Evolutionary conservation across 2,329 filamentous ascomycete species (phyloP), one percentile per base, ranked within the genome.

Genomic region (Epicoccum sorghinum): DNA sequence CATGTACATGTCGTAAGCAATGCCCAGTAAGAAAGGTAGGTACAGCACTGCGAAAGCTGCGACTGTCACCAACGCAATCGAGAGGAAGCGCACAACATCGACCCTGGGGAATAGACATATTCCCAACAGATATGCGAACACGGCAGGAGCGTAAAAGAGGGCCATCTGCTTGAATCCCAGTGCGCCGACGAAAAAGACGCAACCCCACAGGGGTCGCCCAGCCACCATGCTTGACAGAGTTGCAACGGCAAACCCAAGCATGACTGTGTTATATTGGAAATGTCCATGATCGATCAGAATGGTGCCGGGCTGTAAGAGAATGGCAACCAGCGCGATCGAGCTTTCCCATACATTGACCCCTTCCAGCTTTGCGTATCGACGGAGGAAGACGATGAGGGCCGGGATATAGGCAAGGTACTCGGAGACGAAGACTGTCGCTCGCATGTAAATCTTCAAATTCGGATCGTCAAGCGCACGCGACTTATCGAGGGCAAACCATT

Each of bases 81-180:
- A 84, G 4, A 95, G 61, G 23, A 98, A 84, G 3, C 91, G 86
- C 0, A 82, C 72, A 2, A 87, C 65, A 51, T 89, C 87, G 66
- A 93, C 76, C 9, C 81, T 80, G 0, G 93, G 93, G 59, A 87
- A 88, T n/a, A 96, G 66, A 70, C 93, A 97, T 68, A 88, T 86
- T 7, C 93, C 95, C 0, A 98, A 80, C 2, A 99, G 86, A 69
- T 93, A 99, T 29, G 91, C 89, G 73, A 98, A 98, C 52, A 98
- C 88, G 18, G 89, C 88, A 12, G 96, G 93, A 3, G 96, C 92
- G 75, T 97, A 99, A 78, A 98, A 99, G 13, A 99, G 82, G 1
- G 93, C 93, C 96, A 99, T 99, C 75, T 99, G 95, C 80, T 99
- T 99, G 82, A 98, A 99, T 5, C 91, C 91, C n/a, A 99, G 80